These are phyloP conservation scores for Penicillium sp. DNA, from an alignment of 2,329 filamentous ascomycete genomes.

Conservation along the genomic window DNA sequence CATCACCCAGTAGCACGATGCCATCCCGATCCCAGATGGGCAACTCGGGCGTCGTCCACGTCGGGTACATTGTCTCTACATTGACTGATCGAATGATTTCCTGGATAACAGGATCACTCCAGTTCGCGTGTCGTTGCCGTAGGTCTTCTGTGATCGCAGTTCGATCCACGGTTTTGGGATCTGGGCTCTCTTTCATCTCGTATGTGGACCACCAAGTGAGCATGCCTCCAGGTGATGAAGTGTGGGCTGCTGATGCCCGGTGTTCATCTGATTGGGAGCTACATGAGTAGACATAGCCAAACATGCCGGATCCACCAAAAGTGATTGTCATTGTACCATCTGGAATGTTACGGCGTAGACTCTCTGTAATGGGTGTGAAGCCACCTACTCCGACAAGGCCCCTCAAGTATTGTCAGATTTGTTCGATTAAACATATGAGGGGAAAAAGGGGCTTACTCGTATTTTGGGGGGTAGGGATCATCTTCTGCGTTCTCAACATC, in stretches of 20 bases:
- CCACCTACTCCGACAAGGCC: constrained; percentile 50
- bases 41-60: constrained; percentile 50
- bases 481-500: constrained; percentile 23
- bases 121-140: constrained; percentile 43
- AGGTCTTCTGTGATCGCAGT: constrained; percentile 38
- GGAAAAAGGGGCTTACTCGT: constrained; percentile 34
- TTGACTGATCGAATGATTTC: constrained; percentile 41
- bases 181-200: constrained; percentile 31
- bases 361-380: constrained; percentile 37
- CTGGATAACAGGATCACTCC: constrained; percentile 49
- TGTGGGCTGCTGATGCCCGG: constrained; percentile 26
- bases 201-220: constrained; percentile 52
- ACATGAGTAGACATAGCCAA: constrained; percentile 48
- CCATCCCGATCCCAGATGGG: constrained; percentile 50
- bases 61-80: constrained; percentile 49
- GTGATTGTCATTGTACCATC: constrained; percentile 44
- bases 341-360: constrained; percentile 31
- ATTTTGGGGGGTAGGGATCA: constrained; percentile 40
- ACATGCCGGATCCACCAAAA: constrained; percentile 53
- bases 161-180: constrained; percentile 32
- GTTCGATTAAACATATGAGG: neutral
- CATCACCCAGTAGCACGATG: constrained; percentile 58
- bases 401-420: constrained; percentile 19
- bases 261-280: constrained; percentile 21
- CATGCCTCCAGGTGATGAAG: constrained; percentile 30